Evolutionary conservation across 202 grass and related monocot species (phyloP).

Genomic region (Digitaria exilis): DNA sequence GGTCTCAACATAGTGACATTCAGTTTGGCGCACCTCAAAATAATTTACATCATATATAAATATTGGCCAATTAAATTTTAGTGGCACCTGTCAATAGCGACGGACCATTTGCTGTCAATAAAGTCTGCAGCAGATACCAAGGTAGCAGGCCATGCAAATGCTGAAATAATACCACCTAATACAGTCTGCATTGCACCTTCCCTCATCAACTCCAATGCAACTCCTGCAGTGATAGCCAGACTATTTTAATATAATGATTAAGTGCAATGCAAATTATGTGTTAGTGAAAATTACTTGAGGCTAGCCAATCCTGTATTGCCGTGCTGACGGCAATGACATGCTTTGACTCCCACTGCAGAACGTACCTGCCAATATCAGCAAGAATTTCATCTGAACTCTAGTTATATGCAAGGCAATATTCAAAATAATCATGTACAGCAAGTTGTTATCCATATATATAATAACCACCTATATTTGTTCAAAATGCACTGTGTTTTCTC

Average conservation of each 20-base stretch:
- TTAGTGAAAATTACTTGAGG: constrained; percentile 70
- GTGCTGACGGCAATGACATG: constrained; percentile 84
- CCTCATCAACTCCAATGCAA: constrained; percentile 85
- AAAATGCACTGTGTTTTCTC: background rate
- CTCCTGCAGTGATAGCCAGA: constrained; percentile 48
- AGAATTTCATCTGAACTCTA: constrained; percentile 22
- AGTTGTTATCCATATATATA: background rate
- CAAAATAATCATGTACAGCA: background rate
- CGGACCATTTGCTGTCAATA: constrained; percentile 94
- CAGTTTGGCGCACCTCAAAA: constrained; percentile 3
- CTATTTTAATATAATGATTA: background rate
- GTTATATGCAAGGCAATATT: background rate
- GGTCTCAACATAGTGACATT: background rate
- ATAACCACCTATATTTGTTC: background rate
- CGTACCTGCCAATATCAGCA: constrained; percentile 62
- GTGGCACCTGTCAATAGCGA: constrained; percentile 91
- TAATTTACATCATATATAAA: background rate
- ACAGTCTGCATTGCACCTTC: constrained; percentile 94
- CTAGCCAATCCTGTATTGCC: constrained; percentile 91
- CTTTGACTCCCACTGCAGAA: constrained; percentile 88
- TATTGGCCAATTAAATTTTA: constrained; percentile 9
- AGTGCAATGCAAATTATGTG: constrained; percentile 12
- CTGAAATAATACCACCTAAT: constrained; percentile 72
- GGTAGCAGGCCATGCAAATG: constrained; percentile 84
- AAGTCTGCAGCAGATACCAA: constrained; percentile 86